Evolutionary conservation across 257 asterid genomes (phyloP).

Genomic region (Solanum boliviense): DNA sequence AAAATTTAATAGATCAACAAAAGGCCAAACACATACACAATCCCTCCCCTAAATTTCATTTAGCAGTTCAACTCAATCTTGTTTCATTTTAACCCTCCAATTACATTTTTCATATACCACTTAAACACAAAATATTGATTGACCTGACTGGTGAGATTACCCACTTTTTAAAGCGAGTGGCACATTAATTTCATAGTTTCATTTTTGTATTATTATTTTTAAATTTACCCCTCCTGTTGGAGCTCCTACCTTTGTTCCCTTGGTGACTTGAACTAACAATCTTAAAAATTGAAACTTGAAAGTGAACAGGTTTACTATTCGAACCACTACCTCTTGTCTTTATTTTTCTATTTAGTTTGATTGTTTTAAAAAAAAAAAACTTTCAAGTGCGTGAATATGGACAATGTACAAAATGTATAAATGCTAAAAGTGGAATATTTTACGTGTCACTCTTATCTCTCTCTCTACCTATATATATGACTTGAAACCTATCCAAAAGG

Average conservation of each 20-base stretch:
- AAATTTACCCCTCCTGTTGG: background rate
- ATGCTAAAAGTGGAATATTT: background rate
- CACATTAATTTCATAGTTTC: too few relatives aligned
- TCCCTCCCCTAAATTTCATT: background rate
- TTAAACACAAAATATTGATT: background rate
- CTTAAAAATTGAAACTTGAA: too few relatives aligned
- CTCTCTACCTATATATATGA: background rate
- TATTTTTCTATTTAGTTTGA: background rate
- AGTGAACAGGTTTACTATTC: fast-evolving
- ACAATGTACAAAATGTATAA: background rate
- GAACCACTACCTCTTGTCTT: too few relatives aligned
- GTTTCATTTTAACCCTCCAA: too few relatives aligned
- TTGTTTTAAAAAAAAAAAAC: too few relatives aligned
- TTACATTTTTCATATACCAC: too few relatives aligned
- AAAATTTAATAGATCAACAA: background rate
- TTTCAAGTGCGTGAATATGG: background rate
- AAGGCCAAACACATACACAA: background rate
- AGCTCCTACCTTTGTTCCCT: background rate
- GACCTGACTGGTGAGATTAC: background rate
- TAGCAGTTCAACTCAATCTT: background rate
- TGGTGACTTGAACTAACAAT: background rate
- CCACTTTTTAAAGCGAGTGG: background rate
- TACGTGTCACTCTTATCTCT: background rate
- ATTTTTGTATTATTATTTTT: too few relatives aligned
- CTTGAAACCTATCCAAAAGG: background rate